Base-by-base conservation (phyloP, 257 asterid species). In the Solanum infundibuliforme region DNA sequence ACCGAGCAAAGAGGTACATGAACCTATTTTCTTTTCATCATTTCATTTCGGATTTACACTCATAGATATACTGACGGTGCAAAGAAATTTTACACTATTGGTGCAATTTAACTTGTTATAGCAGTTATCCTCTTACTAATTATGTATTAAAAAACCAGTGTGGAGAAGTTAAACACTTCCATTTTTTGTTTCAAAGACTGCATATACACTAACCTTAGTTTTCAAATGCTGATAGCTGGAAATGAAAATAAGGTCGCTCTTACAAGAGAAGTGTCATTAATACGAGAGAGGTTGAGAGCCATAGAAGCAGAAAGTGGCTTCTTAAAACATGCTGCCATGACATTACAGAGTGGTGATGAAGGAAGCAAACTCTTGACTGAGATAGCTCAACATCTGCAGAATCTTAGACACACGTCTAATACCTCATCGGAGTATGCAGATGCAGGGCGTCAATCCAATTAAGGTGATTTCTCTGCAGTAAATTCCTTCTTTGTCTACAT, bases 291-390 rank as follows among this genome's bases (percentile, higher is more conserved):
- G 38, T 89, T 95, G 87, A 92, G 93, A 86, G 93, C 90, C 46
- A 89, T 95, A 25, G 98, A 95, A 90, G 96, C 94, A 9, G 98
- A 95, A 27, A 93, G 93, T 87, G 95, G 92, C 35, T 94, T 94
- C 90, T 93, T 95, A 85, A 95, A 95, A 91, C 98, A 96, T 65
- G 94, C 96, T 11, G 95, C 97, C 9, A 93, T 93, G 98, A 93
- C 94, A 38, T 43, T 95, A 85, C 99, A 96, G 84, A 91, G 90
- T 86, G 95, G 95, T 35, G 93, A 90, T 7, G 98, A 95, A 60
- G 99, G 97, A 27, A 91, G 92, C 62, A 94, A 93, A 36, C 93
- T 97, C 43, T 92, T 97, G 93, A 89, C 87, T 16, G 98, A 97
- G 90, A 97, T 97, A 88, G 98, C 98, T 90, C 94, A 95, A 84